phyloP scores from a whole-genome alignment of 1,139 yeast genomes.

The Blastobotrys proliferans region DNA sequence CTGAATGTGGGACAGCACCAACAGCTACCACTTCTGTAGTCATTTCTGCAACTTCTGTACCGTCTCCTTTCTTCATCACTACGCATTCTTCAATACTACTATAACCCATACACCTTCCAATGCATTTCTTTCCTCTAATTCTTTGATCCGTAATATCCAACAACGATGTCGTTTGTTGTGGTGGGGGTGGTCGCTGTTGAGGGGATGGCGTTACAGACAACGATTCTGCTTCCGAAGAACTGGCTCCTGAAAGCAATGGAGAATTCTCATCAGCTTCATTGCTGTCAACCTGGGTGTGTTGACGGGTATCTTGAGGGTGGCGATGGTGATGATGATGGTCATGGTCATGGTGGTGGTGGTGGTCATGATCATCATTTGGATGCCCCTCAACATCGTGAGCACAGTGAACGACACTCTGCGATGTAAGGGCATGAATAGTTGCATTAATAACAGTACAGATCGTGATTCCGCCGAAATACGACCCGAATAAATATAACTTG shows the following conservation, averaged over 20 bases:
- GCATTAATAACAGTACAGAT: conserved; percentile 59
- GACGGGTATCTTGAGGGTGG: conserved; percentile 19
- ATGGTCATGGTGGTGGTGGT: conserved; percentile 15
- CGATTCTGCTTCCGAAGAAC: too few relatives aligned
- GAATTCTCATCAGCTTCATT: conserved; percentile 7
- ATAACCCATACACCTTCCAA: conserved; percentile 55
- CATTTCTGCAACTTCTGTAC: not conserved
- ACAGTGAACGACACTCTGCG: conserved; percentile 84
- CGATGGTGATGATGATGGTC: conserved; percentile 61
- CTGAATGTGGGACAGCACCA: not conserved
- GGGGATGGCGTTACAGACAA: too few relatives aligned
- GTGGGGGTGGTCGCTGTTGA: not conserved
- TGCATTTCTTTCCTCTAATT: conserved; percentile 30
- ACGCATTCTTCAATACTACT: conserved; percentile 41
- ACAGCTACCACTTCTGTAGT: not conserved
- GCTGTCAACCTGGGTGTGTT: too few relatives aligned
- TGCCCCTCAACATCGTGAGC: conserved; percentile 49
- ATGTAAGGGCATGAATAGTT: conserved; percentile 66
- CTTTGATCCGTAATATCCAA: conserved; percentile 28
- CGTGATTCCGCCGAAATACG: conserved; percentile 56
- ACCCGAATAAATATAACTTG: conserved; percentile 39
- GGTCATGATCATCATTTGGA: conserved; percentile 21
- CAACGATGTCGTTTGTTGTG: conserved; percentile 15
- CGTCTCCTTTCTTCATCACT: conserved; percentile 3
- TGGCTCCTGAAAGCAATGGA: conserved; percentile 1